These are phyloP conservation scores for Penicillium occitanis DNA, from an alignment of 2,329 filamentous ascomycete species.

Conservation along the genomic window DNA sequence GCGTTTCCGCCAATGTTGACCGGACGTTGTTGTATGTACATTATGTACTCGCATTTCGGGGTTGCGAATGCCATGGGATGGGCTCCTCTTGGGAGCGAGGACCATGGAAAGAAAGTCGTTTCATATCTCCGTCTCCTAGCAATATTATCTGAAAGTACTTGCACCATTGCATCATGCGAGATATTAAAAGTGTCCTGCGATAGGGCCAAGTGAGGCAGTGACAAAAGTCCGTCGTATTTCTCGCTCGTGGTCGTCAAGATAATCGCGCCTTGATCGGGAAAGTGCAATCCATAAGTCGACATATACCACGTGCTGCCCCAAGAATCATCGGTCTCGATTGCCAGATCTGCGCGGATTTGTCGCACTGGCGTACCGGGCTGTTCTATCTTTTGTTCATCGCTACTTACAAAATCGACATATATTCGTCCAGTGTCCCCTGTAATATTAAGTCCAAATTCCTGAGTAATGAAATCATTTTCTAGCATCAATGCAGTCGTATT, in stretches of 20 bases:
- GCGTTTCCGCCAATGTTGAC: constrained; percentile 33
- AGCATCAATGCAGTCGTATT: constrained; percentile 67
- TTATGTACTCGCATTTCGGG: constrained; percentile 84
- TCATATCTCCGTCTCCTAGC: constrained; percentile 59
- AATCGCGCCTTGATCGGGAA: constrained; percentile 74
- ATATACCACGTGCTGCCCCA: constrained; percentile 76
- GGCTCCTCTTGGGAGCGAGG: constrained; percentile 63
- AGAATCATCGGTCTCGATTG: constrained; percentile 68
- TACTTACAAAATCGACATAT: constrained; percentile 65
- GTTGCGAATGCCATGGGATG: constrained; percentile 50
- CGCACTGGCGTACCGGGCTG: constrained; percentile 54
- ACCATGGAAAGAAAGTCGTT: constrained; percentile 69
- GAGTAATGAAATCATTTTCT: constrained; percentile 64
- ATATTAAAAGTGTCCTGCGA: constrained; percentile 55
- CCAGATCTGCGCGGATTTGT: constrained; percentile 68
- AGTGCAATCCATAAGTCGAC: constrained; percentile 80
- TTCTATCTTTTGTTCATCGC: constrained; percentile 39
- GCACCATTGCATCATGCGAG: constrained; percentile 67
- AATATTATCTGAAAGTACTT: constrained; percentile 68
- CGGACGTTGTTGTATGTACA: constrained; percentile 71
- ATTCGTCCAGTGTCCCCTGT: constrained; percentile 71
- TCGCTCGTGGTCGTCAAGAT: constrained; percentile 87
- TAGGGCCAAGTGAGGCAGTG: constrained; percentile 77
- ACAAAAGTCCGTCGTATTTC: constrained; percentile 90
- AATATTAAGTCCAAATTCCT: constrained; percentile 74